A percentile compares a stretch with the other conserved stretches of the same genome.
Conservation (phyloP, 805 yeast species). For the Starmerella tilneyi region DNA sequence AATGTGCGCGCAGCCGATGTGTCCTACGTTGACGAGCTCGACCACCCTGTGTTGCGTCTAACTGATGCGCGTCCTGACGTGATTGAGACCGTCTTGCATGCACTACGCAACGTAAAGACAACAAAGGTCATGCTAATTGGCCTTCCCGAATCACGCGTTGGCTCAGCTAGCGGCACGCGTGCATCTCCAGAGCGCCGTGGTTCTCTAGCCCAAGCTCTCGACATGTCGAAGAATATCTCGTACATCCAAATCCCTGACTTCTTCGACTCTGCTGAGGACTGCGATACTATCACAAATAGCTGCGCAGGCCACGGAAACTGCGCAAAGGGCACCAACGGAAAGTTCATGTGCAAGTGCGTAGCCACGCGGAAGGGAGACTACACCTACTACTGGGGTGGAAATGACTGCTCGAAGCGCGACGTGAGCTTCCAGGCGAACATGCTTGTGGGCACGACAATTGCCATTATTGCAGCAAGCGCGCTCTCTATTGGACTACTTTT, state of each 20-base stretch:
- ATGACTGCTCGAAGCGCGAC: conserved; percentile 57
- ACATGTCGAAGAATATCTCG: neutral
- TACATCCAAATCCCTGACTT: conserved; percentile 8
- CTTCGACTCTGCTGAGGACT: conserved; percentile 28
- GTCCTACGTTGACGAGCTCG: conserved; percentile 1
- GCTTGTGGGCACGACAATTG: conserved; percentile 55
- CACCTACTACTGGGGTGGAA: conserved; percentile 34
- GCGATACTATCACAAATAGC: conserved; percentile 29
- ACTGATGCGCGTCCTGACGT: conserved; percentile 6
- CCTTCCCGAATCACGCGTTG: no score
- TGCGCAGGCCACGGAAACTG: conserved; percentile 36
- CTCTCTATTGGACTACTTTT: conserved; percentile 39
- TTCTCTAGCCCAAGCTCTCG: no score
- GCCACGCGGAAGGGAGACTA: conserved; percentile 28
- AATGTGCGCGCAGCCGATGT: neutral
- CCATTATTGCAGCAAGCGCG: conserved; percentile 42
- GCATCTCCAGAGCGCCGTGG: no score
- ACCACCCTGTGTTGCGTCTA: conserved; percentile 10
- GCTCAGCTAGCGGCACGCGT: no score
- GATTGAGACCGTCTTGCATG: neutral
- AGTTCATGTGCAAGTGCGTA: conserved; percentile 32
- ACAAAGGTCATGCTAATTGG: conserved; percentile 22
- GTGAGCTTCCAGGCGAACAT: conserved; percentile 56
- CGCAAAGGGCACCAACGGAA: conserved; percentile 26
- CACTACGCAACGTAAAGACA: neutral